These are phyloP conservation scores for Coniella lustricola DNA, from an alignment of 2,329 filamentous ascomycete species.

Conservation along the genomic window DNA sequence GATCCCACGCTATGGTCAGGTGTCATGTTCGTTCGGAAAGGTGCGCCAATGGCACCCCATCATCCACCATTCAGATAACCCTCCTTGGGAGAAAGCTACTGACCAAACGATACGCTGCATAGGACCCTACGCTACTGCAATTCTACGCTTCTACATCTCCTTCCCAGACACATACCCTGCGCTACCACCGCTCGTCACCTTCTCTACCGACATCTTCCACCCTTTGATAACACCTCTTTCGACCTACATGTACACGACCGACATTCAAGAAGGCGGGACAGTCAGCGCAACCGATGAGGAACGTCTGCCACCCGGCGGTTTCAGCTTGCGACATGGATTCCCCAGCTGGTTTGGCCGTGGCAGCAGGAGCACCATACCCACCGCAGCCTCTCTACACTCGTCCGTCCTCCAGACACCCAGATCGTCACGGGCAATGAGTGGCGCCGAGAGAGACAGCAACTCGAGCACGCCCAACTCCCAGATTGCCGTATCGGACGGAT, in stretches of 20 bases:
- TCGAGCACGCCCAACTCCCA: slow-evolving; percentile 27
- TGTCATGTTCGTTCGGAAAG: slow-evolving; percentile 85
- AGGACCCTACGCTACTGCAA: slow-evolving; percentile 85
- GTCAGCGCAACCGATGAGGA: slow-evolving; percentile 80
- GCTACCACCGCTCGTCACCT: slow-evolving; percentile 76
- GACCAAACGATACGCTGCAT: background rate
- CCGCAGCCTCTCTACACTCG: slow-evolving; percentile 34
- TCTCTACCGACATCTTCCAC: slow-evolving; percentile 91
- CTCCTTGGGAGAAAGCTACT: slow-evolving; percentile 4
- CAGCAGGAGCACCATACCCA: slow-evolving; percentile 32
- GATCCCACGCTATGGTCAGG: slow-evolving; percentile 80
- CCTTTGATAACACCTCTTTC: slow-evolving; percentile 86
- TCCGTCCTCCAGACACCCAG: slow-evolving; percentile 18
- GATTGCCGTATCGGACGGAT: slow-evolving; percentile 22
- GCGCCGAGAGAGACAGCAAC: slow-evolving; percentile 18
- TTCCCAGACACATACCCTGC: slow-evolving; percentile 77
- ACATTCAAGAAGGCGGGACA: slow-evolving; percentile 65
- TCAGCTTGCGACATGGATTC: slow-evolving; percentile 86
- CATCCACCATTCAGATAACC: slow-evolving; percentile 6
- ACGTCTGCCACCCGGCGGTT: slow-evolving; percentile 77
- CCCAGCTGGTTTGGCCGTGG: slow-evolving; percentile 76
- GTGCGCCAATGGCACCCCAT: slow-evolving; percentile 37
- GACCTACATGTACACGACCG: slow-evolving; percentile 88
- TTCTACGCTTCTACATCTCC: slow-evolving; percentile 83
- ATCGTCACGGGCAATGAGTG: slow-evolving; percentile 17